Conservation (phyloP, 768 basidiomycete species). For the Leccinum longicurvipes region DNA sequence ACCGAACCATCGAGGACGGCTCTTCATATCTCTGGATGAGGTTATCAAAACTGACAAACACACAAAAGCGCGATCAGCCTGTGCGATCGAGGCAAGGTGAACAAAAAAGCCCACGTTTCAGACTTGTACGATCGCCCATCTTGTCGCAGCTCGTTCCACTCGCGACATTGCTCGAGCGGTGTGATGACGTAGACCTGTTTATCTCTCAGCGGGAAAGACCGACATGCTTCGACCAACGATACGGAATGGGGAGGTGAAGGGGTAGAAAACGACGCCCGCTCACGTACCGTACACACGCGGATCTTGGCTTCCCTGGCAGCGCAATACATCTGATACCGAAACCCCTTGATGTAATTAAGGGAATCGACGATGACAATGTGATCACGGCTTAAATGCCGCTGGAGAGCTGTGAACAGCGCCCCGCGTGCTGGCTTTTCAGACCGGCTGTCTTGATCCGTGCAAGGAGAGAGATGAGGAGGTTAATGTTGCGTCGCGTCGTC, state of each 20-base stretch:
- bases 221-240: neutral
- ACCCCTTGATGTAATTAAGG: constrained; percentile 97
- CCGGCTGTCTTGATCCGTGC: constrained; percentile 51
- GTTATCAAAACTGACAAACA: constrained; percentile 11
- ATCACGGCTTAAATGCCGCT: constrained; percentile 65
- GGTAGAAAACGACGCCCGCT: neutral
- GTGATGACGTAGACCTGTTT: constrained; percentile 73
- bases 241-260: too few species aligned
- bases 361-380: constrained; percentile 87
- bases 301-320: constrained; percentile 86
- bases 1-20: constrained; percentile 96
- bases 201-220: constrained; percentile 7
- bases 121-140: constrained; percentile 52
- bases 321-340: constrained; percentile 97
- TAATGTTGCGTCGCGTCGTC: neutral
- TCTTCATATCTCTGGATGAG: constrained; percentile 90
- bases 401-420: constrained; percentile 78
- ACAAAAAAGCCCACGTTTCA: constrained; percentile 55
- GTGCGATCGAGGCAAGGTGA: neutral
- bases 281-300: constrained; percentile 80
- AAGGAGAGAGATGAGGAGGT: neutral
- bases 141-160: constrained; percentile 63
- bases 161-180: constrained; percentile 67
- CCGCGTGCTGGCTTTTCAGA: constrained; percentile 89
- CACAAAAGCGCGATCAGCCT: neutral